Evolutionary conservation across 1,139 yeast genomes (phyloP).

Genomic region (Arxiozyma bovina): DNA sequence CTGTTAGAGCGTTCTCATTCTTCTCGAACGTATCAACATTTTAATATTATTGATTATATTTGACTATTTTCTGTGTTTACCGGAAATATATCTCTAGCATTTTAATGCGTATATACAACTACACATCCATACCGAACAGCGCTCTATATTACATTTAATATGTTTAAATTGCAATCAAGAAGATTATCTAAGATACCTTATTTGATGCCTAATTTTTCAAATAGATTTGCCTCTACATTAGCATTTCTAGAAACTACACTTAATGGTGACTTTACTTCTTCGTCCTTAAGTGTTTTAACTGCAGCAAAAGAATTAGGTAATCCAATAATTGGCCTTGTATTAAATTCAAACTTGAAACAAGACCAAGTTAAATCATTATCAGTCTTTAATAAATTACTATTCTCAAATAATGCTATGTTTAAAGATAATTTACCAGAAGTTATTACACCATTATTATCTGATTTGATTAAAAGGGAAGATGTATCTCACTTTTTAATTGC

Average conservation of each 20-base stretch:
- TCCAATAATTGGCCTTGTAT: conserved; percentile 53
- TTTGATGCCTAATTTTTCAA: not conserved
- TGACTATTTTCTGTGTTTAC: not conserved
- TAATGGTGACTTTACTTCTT: conserved; percentile 48
- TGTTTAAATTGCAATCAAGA: not conserved
- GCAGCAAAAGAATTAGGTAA: conserved; percentile 61
- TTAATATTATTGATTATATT: no score
- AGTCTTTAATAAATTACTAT: conserved; percentile 40
- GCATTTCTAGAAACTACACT: conserved; percentile 58
- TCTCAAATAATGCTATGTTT: conserved; percentile 37
- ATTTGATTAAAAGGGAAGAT: conserved; percentile 35
- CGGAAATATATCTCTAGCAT: not conserved
- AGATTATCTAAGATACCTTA: not conserved
- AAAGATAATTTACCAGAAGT: conserved; percentile 59
- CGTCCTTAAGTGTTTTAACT: conserved; percentile 55
- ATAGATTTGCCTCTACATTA: conserved; percentile 43
- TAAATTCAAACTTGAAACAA: conserved; percentile 46
- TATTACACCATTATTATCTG: conserved; percentile 48
- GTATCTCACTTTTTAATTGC: conserved; percentile 67
- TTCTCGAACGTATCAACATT: no score
- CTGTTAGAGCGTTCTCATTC: not conserved
- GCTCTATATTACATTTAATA: no score
- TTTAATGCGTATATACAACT: not conserved
- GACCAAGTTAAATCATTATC: conserved; percentile 35
- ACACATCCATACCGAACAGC: no score